Percentiles rank a stretch among this genome's conserved stretches.
These are phyloP conservation scores for Cladosporium phlei DNA, from an alignment of 2,329 filamentous ascomycete genomes.

Conservation along the genomic window DNA sequence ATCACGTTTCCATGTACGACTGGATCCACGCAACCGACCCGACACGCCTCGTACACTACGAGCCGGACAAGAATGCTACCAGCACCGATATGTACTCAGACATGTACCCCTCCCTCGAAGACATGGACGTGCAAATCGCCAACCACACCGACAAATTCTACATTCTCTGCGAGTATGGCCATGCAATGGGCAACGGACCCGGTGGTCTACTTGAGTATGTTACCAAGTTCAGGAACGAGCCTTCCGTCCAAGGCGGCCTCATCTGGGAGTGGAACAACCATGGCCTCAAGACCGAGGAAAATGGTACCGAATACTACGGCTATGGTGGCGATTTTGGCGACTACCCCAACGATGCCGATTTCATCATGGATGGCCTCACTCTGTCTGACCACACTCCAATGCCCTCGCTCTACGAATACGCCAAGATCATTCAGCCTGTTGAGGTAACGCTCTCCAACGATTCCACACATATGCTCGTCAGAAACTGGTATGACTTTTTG, in stretches of 20 bases:
- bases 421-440: constrained; percentile 40
- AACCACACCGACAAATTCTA: constrained; percentile 44
- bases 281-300: constrained; percentile 33
- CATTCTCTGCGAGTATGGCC: constrained; percentile 50
- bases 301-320: constrained; percentile 34
- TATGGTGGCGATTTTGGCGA: constrained; percentile 40
- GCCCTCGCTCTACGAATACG: constrained; percentile 37
- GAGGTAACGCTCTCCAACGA: constrained; percentile 19
- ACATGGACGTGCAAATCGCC: constrained; percentile 31
- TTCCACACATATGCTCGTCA: constrained; percentile 28
- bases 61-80: constrained; percentile 55
- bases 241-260: constrained; percentile 58
- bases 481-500: constrained; percentile 35
- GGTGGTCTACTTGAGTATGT: constrained; percentile 53
- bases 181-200: constrained; percentile 69
- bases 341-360: constrained; percentile 35
- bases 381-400: constrained; percentile 37
- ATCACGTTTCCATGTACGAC: constrained; percentile 63
- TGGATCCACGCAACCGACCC: constrained; percentile 54
- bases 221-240: constrained; percentile 55
- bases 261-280: constrained; percentile 43
- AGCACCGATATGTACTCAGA: constrained; percentile 61
- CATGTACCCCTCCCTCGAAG: constrained; percentile 58
- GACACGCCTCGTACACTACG: constrained; percentile 59
- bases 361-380: constrained; percentile 40